Base-by-base conservation (phyloP, 2,329 filamentous ascomycete genomes). In the Escovopsis sp. region DNA sequence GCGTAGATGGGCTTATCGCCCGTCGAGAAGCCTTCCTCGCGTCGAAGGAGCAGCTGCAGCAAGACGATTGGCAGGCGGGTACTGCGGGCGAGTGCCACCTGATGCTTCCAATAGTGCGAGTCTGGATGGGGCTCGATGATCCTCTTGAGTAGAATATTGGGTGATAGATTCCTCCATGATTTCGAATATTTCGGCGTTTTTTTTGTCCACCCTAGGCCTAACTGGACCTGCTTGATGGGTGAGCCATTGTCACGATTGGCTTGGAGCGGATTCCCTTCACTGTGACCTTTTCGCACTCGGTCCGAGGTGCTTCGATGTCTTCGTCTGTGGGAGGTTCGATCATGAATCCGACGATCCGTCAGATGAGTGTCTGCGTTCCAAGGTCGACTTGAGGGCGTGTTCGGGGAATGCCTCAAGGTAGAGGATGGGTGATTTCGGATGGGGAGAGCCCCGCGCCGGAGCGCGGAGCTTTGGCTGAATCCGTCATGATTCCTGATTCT, bases 1-100 rank as follows among this genome's bases (percentile, higher is more conserved):
- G 49, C 36, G 3, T 53, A 42, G 11, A 60, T 40, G 12, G 49
- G 41, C 23, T 43, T 42, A 10, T 48, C 44, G 6, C 37, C 43
- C 1, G 39, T 41, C 11, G 52, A 43, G 12, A 47, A 47, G 7
- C 38, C 43, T 12, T 45, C 47, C 33, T 53, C 48, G 35, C 48
- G 48, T 43, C 54, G 53, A 35, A 62, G 47, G 19, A 54, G 40
- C 49, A 56, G 52, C 36, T 62, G 59, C 35, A 62, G 46, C 26
- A 62, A 45, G n/a, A 62, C 40, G 7, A 60, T 46, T 6, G 55
- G 50, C 9, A 60, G 46, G 19, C 57, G 51, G 19, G 45, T 43
- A 36, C 47, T 56, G 26, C 59, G 58, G 18, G 50, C 47, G 36
- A 33, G 36, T 6, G 59, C 56, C 4, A 49, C 41, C 33, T 43